A percentile compares a stretch with the other conserved stretches of the same genome.
These are phyloP conservation scores for Sporothrix mexicana DNA, from an alignment of 2,329 filamentous ascomycete species.

Conservation along the genomic window DNA sequence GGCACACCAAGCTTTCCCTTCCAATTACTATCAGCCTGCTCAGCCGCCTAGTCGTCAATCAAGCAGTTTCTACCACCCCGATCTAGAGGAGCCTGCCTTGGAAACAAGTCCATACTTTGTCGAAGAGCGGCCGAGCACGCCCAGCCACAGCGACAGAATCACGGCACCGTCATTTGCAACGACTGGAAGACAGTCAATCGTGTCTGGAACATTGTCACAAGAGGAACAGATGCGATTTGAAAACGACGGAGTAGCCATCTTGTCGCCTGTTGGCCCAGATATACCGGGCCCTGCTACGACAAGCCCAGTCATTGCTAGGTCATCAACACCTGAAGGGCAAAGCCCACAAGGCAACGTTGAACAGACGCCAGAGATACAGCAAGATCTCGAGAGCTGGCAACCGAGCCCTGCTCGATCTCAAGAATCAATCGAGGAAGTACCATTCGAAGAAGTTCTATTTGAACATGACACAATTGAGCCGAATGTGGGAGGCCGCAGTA, in stretches of 20 bases:
- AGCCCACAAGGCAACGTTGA: neutral
- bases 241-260: constrained; percentile 20
- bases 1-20: too few species aligned
- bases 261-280: neutral
- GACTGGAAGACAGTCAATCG: neutral
- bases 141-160: neutral
- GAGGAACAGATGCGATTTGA: constrained; percentile 23
- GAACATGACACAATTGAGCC: neutral
- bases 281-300: neutral
- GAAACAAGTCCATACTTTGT: constrained; percentile 11
- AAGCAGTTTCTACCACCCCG: neutral
- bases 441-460: neutral
- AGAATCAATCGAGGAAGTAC: neutral
- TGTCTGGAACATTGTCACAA: constrained; percentile 1
- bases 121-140: neutral
- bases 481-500: too few species aligned
- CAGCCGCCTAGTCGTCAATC: neutral
- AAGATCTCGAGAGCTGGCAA: neutral
- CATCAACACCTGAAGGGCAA: neutral
- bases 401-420: neutral
- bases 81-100: neutral
- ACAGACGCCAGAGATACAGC: neutral
- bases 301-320: too few species aligned
- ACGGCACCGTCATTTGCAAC: neutral
- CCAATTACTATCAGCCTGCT: neutral